Conservation (phyloP, 352 stramenopile genomes). For the Phytopythium vexans region DNA sequence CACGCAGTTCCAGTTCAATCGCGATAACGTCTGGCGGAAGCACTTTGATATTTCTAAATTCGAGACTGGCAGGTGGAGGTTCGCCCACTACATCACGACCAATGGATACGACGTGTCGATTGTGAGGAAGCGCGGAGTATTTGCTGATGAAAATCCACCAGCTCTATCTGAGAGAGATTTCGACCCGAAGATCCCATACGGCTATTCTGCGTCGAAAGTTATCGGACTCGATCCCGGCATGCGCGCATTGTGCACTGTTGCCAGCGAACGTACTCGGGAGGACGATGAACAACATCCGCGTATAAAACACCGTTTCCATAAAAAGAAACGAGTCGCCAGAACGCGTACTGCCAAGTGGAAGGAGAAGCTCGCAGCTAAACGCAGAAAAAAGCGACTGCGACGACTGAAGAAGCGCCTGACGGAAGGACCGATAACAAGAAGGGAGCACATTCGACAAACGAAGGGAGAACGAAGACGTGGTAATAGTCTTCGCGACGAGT, state of each 20-base stretch:
- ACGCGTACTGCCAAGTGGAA: too few relatives aligned
- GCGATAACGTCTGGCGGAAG: neutral
- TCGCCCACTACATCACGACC: slow-evolving; percentile 1
- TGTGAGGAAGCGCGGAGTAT: neutral
- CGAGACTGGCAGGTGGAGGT: slow-evolving; percentile 1
- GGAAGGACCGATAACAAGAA: too few relatives aligned
- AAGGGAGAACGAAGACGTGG: too few relatives aligned
- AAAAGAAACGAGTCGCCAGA: neutral
- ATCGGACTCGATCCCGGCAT: too few relatives aligned
- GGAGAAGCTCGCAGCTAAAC: too few relatives aligned
- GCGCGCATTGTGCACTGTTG: too few relatives aligned
- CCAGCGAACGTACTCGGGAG: neutral
- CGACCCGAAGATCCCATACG: neutral
- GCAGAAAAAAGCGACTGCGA: too few relatives aligned
- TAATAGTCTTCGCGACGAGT: neutral
- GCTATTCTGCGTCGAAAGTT: too few relatives aligned
- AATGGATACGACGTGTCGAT: slow-evolving; percentile 2
- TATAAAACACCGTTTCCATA: neutral
- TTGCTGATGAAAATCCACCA: neutral
- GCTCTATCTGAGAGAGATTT: neutral
- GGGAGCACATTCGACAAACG: neutral
- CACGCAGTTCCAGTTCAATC: neutral
- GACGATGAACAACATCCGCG: neutral
- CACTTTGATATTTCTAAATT: neutral
- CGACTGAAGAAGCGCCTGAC: too few relatives aligned